Evolutionary conservation across 2,329 filamentous ascomycete species (phyloP), one percentile per base, ranked within the genome.

Genomic region (Pestalotiopsis fici): DNA sequence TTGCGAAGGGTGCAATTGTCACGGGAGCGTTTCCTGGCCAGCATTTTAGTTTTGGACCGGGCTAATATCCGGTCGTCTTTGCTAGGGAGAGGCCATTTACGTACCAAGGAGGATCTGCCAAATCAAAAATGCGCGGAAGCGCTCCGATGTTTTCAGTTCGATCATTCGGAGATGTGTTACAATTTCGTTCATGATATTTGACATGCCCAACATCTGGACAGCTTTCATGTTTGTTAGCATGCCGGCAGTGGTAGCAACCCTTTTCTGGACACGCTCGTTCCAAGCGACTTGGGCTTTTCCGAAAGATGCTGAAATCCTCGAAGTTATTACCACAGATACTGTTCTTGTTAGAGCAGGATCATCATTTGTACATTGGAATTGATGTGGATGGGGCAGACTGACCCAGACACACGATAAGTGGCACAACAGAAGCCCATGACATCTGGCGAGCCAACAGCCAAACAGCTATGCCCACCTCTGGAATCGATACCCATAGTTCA

Each of bases 151-250:
- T 47, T 27, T 31, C 13, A 63, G 31, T 18, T 63, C 60, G 25
- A 63, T 18, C 25, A 25, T 12, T 28, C 60, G 47, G 7, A 63
- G 35, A 5, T 47, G 43, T 50, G 31, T 47, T 11, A 63, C 18
- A 4, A 21, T 11, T 11, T 63, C 27, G 11, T 12, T 47, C 11
- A 63, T 25, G 25, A 25, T 21, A 2, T 11, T 47, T 3, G 60
- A 35, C 15, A 63, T 12, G 11, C 60, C 60, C 4, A 63, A 35
- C 60, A 50, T 63, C 15, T 50, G 31, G 11, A 63, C 60, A 18
- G 60, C 37, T 25, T 63, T 63, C 35, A 85, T 83, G 3, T 81
- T 78, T 25, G 12, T 47, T 12, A 63, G 13, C 60, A 63, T 63
- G 23, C 4, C 9, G n/a, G 60, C 11, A 6, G 60, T 63, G 4